phyloP scores from a whole-genome alignment of 2,329 filamentous ascomycete genomes.

The Tricladium varicosporioides region DNA sequence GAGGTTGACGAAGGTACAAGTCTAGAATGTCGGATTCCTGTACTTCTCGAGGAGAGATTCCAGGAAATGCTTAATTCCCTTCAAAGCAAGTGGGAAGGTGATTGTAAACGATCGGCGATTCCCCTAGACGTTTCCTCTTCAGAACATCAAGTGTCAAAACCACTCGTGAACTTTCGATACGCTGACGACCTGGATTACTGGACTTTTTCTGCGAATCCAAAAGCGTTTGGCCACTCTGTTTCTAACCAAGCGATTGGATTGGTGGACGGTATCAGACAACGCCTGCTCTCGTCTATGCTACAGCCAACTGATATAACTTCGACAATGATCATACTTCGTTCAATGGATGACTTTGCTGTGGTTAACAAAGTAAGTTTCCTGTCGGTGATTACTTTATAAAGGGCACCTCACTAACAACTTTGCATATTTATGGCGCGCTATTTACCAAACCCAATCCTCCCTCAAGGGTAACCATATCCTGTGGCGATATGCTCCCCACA shows the following conservation, averaged over 20 bases:
- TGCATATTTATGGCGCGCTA: conserved; percentile 64
- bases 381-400: background rate
- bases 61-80: conserved; percentile 17
- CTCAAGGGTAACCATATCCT: conserved; percentile 78
- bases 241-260: conserved; percentile 48
- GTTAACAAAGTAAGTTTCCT: conserved; percentile 57
- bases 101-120: background rate
- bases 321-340: conserved; percentile 67
- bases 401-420: conserved; percentile 6
- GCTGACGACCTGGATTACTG: conserved; percentile 9
- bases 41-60: conserved; percentile 65
- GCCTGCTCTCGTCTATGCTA: conserved; percentile 38
- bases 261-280: conserved; percentile 43
- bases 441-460: conserved; percentile 82
- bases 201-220: conserved; percentile 16
- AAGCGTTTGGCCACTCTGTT: conserved; percentile 33
- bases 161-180: background rate
- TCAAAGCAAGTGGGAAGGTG: background rate
- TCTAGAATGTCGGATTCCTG: conserved; percentile 53
- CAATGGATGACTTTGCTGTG: conserved; percentile 74
- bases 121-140: background rate
- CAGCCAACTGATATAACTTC: conserved; percentile 48
- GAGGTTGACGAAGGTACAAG: conserved; percentile 38
- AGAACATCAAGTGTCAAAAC: background rate
- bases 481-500: conserved; percentile 63